Evolutionary conservation across 179 eudicot species (phyloP), one percentile per base, ranked within the genome.

Genomic region (Beta lomatogona): DNA sequence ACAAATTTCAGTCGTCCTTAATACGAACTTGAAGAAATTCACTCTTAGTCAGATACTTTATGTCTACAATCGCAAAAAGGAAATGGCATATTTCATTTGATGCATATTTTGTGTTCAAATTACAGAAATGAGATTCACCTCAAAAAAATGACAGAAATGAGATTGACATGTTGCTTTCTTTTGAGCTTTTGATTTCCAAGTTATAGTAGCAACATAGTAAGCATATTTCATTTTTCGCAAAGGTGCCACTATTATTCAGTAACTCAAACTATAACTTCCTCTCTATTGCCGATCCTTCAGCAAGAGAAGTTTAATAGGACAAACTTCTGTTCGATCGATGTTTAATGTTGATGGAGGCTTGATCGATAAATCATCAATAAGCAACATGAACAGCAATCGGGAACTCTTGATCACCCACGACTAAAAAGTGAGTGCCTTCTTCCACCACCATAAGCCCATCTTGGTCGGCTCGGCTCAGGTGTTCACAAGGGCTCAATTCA

Each of bases 371-470:
- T 54, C 50, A 12, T 50, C 36, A 10, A 13, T 77, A 84, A 78
- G 80, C 85, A 19, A 91, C 81, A 48, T 81, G 73, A 69, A 85
- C 81, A 60, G 77, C 69, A 64, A 93, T 83, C 0, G 89, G 88
- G 57, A 90, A 82, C 84, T 92, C 88, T 71, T 81, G 84, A 70
- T 93, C 97, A 64, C 93, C 93, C 18, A 90, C 93, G 11, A 83
- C 77, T 61, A 90, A 78, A 76, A 76, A 86, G 61, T 79, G 85
- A 31, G 85, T 80, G 69, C 97, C 97, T 65, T 86, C 90, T 78
- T 91, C 90, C 15, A 92, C 88, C 58, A 88, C 85, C 97, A 92
- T 93, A 69, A 85, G 71, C 60, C 97, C 98, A 65, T 90, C 86
- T 85, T 86, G 86, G 46, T 89, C 81, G 52, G 97, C 95, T 58